These are phyloP conservation scores for Penicillium parvum DNA, from an alignment of 495 filamentous ascomycete species.

Conservation along the genomic window DNA sequence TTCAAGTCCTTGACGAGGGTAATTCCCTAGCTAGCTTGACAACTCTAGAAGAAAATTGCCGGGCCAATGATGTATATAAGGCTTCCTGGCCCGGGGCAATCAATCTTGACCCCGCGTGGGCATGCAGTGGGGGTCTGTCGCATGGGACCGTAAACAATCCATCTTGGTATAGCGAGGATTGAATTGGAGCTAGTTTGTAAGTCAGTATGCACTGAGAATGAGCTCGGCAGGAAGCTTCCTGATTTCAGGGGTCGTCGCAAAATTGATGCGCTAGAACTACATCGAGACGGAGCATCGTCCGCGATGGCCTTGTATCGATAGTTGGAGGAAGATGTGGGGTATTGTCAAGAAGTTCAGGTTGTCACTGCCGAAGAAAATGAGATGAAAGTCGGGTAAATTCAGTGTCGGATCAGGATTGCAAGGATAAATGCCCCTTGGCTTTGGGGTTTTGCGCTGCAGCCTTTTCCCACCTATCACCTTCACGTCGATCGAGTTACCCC, in stretches of 20 bases:
- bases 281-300: constrained; percentile 23
- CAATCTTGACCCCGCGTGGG: constrained; percentile 8
- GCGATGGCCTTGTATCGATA: constrained; percentile 6
- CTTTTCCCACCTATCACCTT: constrained; percentile 26
- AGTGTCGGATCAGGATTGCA: neutral
- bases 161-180: constrained; percentile 4
- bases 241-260: constrained; percentile 3
- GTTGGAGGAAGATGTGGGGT: neutral
- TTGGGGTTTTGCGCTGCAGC: neutral
- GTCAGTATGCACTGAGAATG: constrained; percentile 8
- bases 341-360: neutral
- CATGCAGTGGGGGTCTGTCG: neutral
- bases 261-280: constrained; percentile 10
- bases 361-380: neutral
- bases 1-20: neutral
- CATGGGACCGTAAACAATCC: neutral
- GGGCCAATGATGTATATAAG: neutral
- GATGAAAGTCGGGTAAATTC: neutral
- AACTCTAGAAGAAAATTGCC: neutral
- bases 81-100: neutral
- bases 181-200: constrained; percentile 1
- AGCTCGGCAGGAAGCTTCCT: constrained; percentile 1
- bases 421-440: constrained; percentile 11
- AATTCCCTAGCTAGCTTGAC: neutral
- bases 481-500: too few relatives aligned